phyloP scores from a whole-genome alignment of 139 green algal genomes.

The Chlamydomonas schloesseri region DNA sequence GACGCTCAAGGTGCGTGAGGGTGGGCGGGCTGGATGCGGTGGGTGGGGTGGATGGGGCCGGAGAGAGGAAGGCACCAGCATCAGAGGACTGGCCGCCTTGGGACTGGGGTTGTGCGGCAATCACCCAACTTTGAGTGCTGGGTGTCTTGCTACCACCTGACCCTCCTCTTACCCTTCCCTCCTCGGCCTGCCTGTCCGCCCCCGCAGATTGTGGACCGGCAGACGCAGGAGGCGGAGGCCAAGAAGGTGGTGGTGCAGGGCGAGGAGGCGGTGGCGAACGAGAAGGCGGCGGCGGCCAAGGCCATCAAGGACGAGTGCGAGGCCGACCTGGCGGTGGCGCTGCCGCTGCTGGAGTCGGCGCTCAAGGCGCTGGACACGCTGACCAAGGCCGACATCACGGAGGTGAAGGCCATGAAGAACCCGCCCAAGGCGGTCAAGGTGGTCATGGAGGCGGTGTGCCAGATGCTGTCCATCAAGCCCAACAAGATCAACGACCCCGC shows the following conservation, averaged over 20 bases:
- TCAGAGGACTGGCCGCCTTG: no score
- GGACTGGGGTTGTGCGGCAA: no score
- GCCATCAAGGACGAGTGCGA: constrained; percentile 85
- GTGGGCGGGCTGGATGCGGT: background rate
- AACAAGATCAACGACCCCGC: constrained; percentile 69
- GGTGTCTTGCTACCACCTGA: no score
- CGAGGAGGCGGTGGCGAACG: constrained; percentile 75
- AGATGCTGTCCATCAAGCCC: constrained; percentile 79
- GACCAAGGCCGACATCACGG: constrained; percentile 71
- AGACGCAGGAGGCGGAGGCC: constrained; percentile 73
- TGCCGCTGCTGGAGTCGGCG: constrained; percentile 67
- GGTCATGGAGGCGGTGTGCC: constrained; percentile 81
- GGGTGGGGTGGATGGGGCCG: no score
- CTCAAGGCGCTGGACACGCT: constrained; percentile 76
- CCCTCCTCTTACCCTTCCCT: no score
- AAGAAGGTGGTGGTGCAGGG: constrained; percentile 71
- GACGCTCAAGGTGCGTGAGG: constrained; percentile 55
- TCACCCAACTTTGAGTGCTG: no score
- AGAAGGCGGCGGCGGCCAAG: constrained; percentile 72
- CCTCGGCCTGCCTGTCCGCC: no score
- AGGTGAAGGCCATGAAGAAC: constrained; percentile 81
- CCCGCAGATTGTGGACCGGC: constrained; percentile 60
- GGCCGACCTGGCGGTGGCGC: constrained; percentile 64
- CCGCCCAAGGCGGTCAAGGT: constrained; percentile 70
- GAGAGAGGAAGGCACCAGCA: no score